phyloP scores from a whole-genome alignment of 345 rosid genomes.

The Murraya koenigii region DNA sequence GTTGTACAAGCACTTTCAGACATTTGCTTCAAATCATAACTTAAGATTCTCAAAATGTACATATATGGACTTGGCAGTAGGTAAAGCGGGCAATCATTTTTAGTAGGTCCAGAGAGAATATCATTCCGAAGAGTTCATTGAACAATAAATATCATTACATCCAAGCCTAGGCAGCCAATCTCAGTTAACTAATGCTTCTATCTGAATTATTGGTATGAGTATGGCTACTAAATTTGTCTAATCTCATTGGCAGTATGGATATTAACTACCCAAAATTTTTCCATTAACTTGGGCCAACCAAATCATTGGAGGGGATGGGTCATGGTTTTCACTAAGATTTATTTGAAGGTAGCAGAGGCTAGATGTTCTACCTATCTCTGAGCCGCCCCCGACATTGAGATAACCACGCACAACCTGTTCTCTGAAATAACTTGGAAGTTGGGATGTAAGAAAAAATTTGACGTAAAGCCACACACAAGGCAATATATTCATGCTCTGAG shows the following conservation, averaged over 20 bases:
- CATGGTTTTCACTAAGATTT: not conserved
- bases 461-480: not conserved
- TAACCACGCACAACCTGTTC: not conserved
- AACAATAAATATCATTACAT: not conserved
- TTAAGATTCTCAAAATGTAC: conserved; percentile 1
- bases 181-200: not conserved
- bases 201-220: not conserved
- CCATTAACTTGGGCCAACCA: not conserved
- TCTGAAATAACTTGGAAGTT: not conserved
- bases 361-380: not conserved
- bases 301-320: not conserved
- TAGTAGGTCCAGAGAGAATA: not conserved
- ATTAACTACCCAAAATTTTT: not conserved
- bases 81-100: not conserved
- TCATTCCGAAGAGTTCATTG: not conserved
- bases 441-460: not conserved
- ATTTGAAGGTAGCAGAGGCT: not conserved
- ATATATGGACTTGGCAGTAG: not conserved
- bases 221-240: not conserved
- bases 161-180: not conserved
- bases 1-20: not conserved
- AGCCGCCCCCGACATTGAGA: not conserved
- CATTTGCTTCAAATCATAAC: not conserved
- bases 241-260: not conserved
- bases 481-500: not conserved